phyloP scores from a whole-genome alignment of 768 basidiomycete genomes.

The Lactarius quietus region DNA sequence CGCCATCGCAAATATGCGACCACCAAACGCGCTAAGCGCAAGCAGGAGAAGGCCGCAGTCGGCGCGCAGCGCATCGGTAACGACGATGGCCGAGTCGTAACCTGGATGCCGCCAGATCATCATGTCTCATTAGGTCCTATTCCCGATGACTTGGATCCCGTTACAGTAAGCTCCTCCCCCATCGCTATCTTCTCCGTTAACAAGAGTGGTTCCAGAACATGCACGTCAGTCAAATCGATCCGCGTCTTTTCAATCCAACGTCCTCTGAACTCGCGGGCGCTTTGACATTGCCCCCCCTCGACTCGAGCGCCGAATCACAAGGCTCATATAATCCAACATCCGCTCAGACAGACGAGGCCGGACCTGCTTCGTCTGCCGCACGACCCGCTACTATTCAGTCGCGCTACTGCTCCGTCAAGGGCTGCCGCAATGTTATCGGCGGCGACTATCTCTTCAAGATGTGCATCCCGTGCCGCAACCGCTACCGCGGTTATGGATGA shows the following conservation, averaged over 20 bases:
- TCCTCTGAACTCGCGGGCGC: constrained; percentile 50
- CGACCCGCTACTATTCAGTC: constrained; percentile 27
- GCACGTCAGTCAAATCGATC: constrained; percentile 30
- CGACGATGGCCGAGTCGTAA: constrained; percentile 26
- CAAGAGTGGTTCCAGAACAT: constrained; percentile 10
- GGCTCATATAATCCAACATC: constrained; percentile 12
- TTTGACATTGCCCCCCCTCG: constrained; percentile 37
- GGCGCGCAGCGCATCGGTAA: constrained; percentile 15
- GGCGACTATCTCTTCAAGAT: constrained; percentile 34
- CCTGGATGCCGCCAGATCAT: constrained; percentile 31
- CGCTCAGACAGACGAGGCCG: neutral
- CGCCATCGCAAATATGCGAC: constrained; percentile 50
- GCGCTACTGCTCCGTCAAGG: constrained; percentile 52
- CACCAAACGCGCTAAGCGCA: constrained; percentile 48
- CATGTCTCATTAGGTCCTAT: constrained; percentile 12
- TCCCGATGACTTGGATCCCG: constrained; percentile 14
- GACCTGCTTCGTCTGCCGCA: neutral
- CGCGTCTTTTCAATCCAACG: constrained; percentile 34
- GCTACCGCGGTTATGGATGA: constrained; percentile 52
- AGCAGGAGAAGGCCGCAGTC: constrained; percentile 46
- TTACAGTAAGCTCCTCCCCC: neutral
- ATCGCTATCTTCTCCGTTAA: neutral
- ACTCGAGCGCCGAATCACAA: constrained; percentile 9
- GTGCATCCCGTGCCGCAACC: constrained; percentile 40
- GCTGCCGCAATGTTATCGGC: constrained; percentile 47